Conservation (phyloP, 768 basidiomycete genomes). For the Inosperma sp. region DNA sequence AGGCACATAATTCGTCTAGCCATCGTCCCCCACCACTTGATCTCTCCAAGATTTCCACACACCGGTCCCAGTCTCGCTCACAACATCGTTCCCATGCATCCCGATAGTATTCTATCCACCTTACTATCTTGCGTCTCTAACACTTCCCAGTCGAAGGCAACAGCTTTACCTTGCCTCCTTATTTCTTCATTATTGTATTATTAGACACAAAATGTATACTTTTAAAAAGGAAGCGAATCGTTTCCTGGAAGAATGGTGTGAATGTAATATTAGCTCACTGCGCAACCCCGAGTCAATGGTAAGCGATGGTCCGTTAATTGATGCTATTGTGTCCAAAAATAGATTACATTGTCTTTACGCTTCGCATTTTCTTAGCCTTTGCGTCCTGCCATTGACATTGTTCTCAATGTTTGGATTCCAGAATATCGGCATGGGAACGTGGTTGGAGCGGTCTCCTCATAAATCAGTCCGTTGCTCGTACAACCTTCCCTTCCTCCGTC, state of each 20-base stretch:
- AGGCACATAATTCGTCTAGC: neutral
- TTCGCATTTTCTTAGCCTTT: neutral
- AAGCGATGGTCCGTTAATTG: neutral
- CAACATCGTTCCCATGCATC: conserved; percentile 2
- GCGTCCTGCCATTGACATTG: conserved; percentile 17
- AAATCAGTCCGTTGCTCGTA: neutral
- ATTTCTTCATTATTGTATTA: no score
- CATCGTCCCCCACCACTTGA: conserved; percentile 26
- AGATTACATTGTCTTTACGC: conserved; percentile 6
- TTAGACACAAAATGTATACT: no score
- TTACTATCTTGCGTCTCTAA: neutral
- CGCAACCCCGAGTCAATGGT: no score
- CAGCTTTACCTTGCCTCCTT: neutral
- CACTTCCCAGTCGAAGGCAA: no score
- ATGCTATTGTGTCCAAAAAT: conserved; percentile 1
- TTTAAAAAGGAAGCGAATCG: no score
- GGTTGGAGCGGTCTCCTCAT: conserved; percentile 5
- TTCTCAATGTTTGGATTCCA: conserved; percentile 12
- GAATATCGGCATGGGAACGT: conserved; percentile 5
- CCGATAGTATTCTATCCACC: neutral
- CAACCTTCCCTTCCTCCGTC: conserved; percentile 20
- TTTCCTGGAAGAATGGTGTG: no score
- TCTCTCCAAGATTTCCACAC: conserved; percentile 11
- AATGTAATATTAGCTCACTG: no score
- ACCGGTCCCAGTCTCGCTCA: neutral